Conservation (phyloP, 257 asterid genomes). For the Paulownia fortunei region DNA sequence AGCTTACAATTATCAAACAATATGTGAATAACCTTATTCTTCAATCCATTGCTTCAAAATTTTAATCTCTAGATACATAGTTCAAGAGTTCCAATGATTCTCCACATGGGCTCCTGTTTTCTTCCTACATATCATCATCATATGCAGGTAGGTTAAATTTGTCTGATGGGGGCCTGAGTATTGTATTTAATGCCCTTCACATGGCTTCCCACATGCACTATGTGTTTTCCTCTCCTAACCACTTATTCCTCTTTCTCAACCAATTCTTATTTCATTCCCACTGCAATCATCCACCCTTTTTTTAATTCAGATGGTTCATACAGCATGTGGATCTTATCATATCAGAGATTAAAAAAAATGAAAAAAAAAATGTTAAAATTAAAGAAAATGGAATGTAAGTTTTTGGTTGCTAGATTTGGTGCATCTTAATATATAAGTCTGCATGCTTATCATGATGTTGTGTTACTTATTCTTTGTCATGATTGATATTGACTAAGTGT, state of each 20-base stretch:
- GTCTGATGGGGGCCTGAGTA: slow-evolving; percentile 33
- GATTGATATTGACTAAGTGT: slow-evolving; percentile 23
- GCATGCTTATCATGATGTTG: slow-evolving; percentile 30
- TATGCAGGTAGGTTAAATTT: slow-evolving; percentile 31
- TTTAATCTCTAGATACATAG: background rate
- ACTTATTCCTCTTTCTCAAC: slow-evolving; percentile 23
- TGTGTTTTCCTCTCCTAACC: slow-evolving; percentile 21
- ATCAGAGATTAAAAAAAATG: background rate
- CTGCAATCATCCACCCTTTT: background rate
- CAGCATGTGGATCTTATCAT: background rate
- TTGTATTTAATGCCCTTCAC: slow-evolving; percentile 55
- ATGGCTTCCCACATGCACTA: slow-evolving; percentile 72
- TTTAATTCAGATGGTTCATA: background rate
- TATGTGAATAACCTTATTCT: background rate
- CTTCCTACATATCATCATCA: slow-evolving; percentile 31
- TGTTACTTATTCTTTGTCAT: slow-evolving; percentile 21
- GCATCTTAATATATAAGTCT: slow-evolving; percentile 20
- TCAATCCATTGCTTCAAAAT: slow-evolving; percentile 10
- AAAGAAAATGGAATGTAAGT: background rate
- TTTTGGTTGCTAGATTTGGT: slow-evolving; percentile 21
- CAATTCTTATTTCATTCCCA: slow-evolving; percentile 17
- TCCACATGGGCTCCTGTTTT: slow-evolving; percentile 42
- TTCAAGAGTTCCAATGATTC: slow-evolving; percentile 47
- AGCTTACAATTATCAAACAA: slow-evolving; percentile 11
- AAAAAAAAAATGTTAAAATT: background rate